These are phyloP conservation scores for Sarocladiaceae sp. DNA, from an alignment of 2,329 filamentous ascomycete species.

Conservation along the genomic window DNA sequence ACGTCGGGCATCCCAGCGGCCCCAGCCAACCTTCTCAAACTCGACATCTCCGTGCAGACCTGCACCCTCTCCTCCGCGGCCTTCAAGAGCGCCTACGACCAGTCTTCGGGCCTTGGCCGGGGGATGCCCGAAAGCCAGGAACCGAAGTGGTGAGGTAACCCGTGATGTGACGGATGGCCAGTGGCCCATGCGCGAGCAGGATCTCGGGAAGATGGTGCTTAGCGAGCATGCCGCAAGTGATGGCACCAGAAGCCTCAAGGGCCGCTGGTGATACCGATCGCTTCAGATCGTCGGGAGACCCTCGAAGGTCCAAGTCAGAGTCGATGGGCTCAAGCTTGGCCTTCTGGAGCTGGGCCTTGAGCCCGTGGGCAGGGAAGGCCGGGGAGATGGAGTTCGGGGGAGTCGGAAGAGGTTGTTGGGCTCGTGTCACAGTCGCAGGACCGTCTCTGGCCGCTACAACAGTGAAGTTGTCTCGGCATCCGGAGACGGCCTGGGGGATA, in stretches of 20 bases:
- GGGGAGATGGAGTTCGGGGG: slow-evolving; percentile 96
- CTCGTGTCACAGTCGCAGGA: slow-evolving; percentile 54
- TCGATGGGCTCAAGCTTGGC: slow-evolving; percentile 63
- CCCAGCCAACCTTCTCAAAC: slow-evolving; percentile 97
- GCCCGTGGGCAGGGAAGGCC: slow-evolving; percentile 74
- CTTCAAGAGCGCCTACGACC: slow-evolving; percentile 88
- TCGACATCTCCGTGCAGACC: slow-evolving; percentile 66
- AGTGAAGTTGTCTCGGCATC: slow-evolving; percentile 66
- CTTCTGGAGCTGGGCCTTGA: slow-evolving; percentile 63
- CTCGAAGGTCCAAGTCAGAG: slow-evolving; percentile 83
- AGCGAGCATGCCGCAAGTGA: slow-evolving; percentile 80
- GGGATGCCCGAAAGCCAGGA: slow-evolving; percentile 88
- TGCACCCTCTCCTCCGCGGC: slow-evolving; percentile 62
- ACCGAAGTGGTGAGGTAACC: slow-evolving; percentile 90
- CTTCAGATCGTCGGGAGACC: slow-evolving; percentile 35
- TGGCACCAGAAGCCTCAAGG: slow-evolving; percentile 72
- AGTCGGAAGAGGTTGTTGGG: slow-evolving; percentile 72
- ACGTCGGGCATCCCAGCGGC: slow-evolving; percentile 83
- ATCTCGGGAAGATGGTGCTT: slow-evolving; percentile 89
- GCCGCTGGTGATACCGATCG: slow-evolving; percentile 39
- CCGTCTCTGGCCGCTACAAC: slow-evolving; percentile 62
- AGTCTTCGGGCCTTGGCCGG: slow-evolving; percentile 86
- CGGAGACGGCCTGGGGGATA: slow-evolving; percentile 55
- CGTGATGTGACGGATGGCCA: slow-evolving; percentile 94
- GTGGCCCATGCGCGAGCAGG: slow-evolving; percentile 79